phyloP scores from a whole-genome alignment of 306 rosid genomes.

The Betula pendula region DNA sequence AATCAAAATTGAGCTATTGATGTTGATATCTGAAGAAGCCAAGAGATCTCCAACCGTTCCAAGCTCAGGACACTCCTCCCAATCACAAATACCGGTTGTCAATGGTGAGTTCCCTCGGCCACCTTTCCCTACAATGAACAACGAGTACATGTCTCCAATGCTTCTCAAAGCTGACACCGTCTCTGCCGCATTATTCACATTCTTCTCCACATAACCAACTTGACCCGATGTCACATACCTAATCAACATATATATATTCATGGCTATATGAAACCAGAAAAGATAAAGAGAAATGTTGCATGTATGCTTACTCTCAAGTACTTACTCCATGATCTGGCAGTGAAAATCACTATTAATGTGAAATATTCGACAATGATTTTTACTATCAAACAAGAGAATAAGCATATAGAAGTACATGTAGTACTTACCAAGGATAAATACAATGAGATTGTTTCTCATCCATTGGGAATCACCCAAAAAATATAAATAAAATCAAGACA shows the following conservation, averaged over 20 bases:
- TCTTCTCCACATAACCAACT: conserved; percentile 80
- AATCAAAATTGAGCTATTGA: conserved; percentile 74
- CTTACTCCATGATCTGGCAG: too few species aligned
- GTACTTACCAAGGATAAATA: too few species aligned
- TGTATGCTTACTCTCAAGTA: too few species aligned
- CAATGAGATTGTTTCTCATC: too few species aligned
- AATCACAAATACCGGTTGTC: conserved; percentile 84
- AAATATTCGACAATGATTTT: too few species aligned
- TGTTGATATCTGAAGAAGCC: conserved; percentile 81
- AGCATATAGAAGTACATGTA: too few species aligned
- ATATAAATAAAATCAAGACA: too few species aligned
- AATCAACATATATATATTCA: neutral
- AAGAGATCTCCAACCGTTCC: conserved; percentile 95
- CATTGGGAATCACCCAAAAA: too few species aligned
- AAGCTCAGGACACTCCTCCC: conserved; percentile 97
- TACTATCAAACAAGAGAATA: too few species aligned
- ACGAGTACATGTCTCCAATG: conserved; percentile 73
- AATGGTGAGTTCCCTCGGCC: conserved; percentile 75
- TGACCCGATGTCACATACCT: conserved; percentile 75
- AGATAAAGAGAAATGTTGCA: too few species aligned
- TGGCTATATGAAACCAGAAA: neutral
- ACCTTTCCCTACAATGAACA: conserved; percentile 85
- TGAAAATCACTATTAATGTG: too few species aligned
- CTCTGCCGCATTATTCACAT: conserved; percentile 59
- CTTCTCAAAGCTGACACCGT: conserved; percentile 60